Evolutionary conservation across 139 green algal species (phyloP), one percentile per base, ranked within the genome.

Genomic region (Chlamydomonas eustigma): DNA sequence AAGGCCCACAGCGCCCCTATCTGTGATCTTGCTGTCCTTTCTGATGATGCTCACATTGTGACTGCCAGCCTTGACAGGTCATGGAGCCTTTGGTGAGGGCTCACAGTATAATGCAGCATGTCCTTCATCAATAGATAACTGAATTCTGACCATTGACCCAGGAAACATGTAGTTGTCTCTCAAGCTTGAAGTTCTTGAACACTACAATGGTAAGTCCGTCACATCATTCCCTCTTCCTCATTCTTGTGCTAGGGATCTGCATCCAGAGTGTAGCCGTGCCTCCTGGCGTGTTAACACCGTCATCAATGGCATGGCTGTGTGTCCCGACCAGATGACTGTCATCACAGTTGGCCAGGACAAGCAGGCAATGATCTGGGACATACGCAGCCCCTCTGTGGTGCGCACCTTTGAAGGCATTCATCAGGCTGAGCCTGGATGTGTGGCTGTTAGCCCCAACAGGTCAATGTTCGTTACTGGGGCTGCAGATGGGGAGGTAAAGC

Each of bases 321-420:
- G 51, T 2, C 71, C 76, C 18, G 80, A 80, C 38, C 78, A 83
- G 78, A 73, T 83, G 38, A 77, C 78, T 2, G 73, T 83, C 0
- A 65, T 74, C 8, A 80, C 78, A 0, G 73, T 74, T 0, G 51
- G 64, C 2, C 37, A 71, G 51, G 78, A 83, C 50, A 37, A 52
- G 22, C 52, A 63, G 38, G 28, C 78, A 1, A 22, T 50, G 8
- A 25, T 73, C 2, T 78, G 63, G 58, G 74, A 78, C 63, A 73
- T 78, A 28, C 74, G 74, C 58, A 39, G 18, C 36, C 51, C 63
- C 2, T 8, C 4, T 3, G 18, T 31, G 2, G 71, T 67, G 28
- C 44, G 71, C 18, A 22, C 4, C 4, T 32, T 76, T 37, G 5
- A 28, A 12, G 5, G 31, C 4, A 39, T 39, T 4, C 71, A 76